phyloP scores from a whole-genome alignment of 139 green algal species.

The Mychonastes homosphaera region DNA sequence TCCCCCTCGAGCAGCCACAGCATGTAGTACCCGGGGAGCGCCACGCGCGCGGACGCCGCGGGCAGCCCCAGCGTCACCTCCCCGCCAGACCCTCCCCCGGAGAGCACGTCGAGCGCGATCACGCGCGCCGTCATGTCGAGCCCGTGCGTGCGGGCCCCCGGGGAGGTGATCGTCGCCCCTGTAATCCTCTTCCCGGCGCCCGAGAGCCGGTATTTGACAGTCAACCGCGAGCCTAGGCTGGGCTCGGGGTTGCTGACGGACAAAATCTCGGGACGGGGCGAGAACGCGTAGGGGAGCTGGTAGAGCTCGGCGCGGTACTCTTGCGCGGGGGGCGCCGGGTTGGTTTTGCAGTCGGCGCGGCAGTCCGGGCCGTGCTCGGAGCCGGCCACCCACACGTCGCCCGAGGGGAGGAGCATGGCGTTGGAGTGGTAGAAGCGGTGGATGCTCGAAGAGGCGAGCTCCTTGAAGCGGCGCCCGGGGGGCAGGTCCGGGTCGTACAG shows the following conservation, averaged over 20 bases:
- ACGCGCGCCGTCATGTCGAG: slow-evolving; percentile 21
- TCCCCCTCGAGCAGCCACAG: slow-evolving; percentile 13
- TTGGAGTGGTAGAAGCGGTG: slow-evolving; percentile 22
- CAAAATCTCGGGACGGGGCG: slow-evolving; percentile 8
- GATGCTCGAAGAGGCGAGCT: slow-evolving; percentile 10
- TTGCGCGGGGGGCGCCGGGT: slow-evolving; percentile 7
- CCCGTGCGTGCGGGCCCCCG: slow-evolving; percentile 11
- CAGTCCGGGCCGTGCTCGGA: slow-evolving; percentile 7
- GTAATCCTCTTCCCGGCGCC: background rate
- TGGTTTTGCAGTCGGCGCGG: background rate
- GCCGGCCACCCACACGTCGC: slow-evolving; percentile 18
- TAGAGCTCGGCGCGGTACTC: slow-evolving; percentile 21
- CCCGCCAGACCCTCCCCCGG: too few relatives aligned
- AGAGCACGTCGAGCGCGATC: slow-evolving; percentile 1
- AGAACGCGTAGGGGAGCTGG: slow-evolving; percentile 20
- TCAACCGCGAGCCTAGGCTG: background rate
- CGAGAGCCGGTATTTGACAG: background rate
- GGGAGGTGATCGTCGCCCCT: slow-evolving; percentile 5
- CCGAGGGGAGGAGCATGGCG: slow-evolving; percentile 11
- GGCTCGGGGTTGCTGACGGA: background rate
- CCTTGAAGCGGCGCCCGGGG: slow-evolving; percentile 2
- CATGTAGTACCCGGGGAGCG: slow-evolving; percentile 17
- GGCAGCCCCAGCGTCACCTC: slow-evolving; percentile 3
- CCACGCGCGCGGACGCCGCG: background rate
- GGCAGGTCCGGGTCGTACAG: slow-evolving; percentile 12